Base-by-base conservation (phyloP, 78 protist species). In the Salpingoeca rosetta region DNA sequence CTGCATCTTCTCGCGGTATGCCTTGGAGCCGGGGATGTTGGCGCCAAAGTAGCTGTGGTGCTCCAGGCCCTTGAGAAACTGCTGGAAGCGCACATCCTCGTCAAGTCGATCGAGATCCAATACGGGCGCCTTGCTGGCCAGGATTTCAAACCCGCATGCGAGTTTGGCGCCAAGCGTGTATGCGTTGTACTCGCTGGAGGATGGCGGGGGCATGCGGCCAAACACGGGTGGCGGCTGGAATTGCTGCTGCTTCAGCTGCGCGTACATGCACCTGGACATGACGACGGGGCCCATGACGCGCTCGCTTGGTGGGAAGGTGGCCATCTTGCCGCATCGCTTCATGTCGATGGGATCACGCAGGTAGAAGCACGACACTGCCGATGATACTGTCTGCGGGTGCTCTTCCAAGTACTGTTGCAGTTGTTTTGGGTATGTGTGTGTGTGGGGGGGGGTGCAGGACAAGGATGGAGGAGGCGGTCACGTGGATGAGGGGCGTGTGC, bases 201-300 rank as follows among this genome's bases (percentile, higher is more conserved):
- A 7, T 17, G 35, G 40, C 44, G 82, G 76, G 24, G n/a, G 87
- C 3, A 26, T 73, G 40, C 27, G 38, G 35, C 44, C 45, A 26
- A 78, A 78, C 81, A 78, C 81, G 25, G 37, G 41, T 35, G 56
- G 82, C n/a, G 81, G 76, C 75, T 10, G 38, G 24, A 85, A 85
- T 40, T 86, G 76, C 82, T 44, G 75, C 42, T 86, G 65, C n/a
- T 51, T 36, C 74, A 86, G 84, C 79, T 65, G 83, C 76, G 89
- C 89, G 44, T 56, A 44, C 26, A 86, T 76, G 17, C 74, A 45
- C 44, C 44, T 35, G 3, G 86, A 41, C 43, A 78, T 25, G 51
- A 22, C 26, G 28, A 86, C 89, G 27, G 24, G 31, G 41, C 43
- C 11, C 12, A 27, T 31, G 43, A 74, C 74, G 42, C 76, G 28